phyloP scores from a whole-genome alignment of 1,284 basidiomycete genomes.

The Caloboletus inedulis region DNA sequence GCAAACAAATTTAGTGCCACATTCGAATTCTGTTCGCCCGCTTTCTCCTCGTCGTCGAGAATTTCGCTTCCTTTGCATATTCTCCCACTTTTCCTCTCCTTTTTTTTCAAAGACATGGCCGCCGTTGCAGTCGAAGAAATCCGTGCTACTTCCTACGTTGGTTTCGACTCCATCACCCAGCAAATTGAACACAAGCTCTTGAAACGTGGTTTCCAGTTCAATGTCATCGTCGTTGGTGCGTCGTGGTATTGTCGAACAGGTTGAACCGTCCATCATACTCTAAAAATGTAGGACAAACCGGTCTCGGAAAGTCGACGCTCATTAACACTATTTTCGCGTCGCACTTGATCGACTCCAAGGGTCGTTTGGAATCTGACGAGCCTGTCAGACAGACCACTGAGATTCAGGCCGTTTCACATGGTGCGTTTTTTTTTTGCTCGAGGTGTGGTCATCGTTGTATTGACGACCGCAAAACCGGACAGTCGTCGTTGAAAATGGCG shows the following conservation, averaged over 20 bases:
- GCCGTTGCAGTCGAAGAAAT: slow-evolving; percentile 64
- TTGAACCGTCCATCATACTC: neutral
- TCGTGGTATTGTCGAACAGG: slow-evolving; percentile 18
- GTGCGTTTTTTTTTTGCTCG: slow-evolving; percentile 44
- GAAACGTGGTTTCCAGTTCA: slow-evolving; percentile 99
- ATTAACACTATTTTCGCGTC: slow-evolving; percentile 99
- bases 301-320: slow-evolving; percentile 96
- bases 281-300: slow-evolving; percentile 77
- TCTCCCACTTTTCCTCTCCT: slow-evolving; percentile 15
- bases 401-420: slow-evolving; percentile 92
- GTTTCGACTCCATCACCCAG: slow-evolving; percentile 93
- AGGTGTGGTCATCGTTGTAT: neutral
- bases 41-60: slow-evolving; percentile 17
- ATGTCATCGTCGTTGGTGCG: slow-evolving; percentile 92
- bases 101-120: slow-evolving; percentile 38
- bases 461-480: slow-evolving; percentile 8
- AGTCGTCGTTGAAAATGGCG: slow-evolving; percentile 97
- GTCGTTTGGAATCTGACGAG: slow-evolving; percentile 84
- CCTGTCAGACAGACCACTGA: slow-evolving; percentile 93
- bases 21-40: slow-evolving; percentile 15
- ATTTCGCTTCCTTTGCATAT: slow-evolving; percentile 18
- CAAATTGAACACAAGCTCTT: slow-evolving; percentile 99
- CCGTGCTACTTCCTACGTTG: slow-evolving; percentile 84
- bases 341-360: slow-evolving; percentile 97
- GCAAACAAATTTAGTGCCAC: slow-evolving; percentile 36